A percentile compares a stretch with the other conserved stretches of the same genome.
phyloP scores from a whole-genome alignment of 2,329 filamentous ascomycete species.

The Aspergillus calidoustus region DNA sequence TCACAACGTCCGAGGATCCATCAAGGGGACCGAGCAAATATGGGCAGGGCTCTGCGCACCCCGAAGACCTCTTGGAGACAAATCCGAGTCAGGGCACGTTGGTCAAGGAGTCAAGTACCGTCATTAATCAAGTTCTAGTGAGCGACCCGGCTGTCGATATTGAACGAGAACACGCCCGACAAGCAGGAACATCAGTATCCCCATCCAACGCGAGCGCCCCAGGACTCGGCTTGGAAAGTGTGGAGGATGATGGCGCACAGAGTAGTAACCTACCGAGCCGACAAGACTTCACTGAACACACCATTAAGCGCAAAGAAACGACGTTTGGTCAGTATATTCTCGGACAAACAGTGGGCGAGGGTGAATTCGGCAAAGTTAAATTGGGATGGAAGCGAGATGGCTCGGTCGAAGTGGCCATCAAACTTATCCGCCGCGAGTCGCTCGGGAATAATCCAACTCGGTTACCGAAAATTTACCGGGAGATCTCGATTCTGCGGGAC shows the following conservation, averaged over 20 bases:
- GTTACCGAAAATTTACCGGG: conserved; percentile 94
- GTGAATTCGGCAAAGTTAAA: conserved; percentile 98
- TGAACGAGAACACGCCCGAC: conserved; percentile 71
- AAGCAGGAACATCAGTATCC: conserved; percentile 60
- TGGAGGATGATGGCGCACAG: conserved; percentile 44
- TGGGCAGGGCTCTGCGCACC: conserved; percentile 38
- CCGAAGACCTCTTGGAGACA: conserved; percentile 54
- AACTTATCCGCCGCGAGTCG: conserved; percentile 90
- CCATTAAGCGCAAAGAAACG: conserved; percentile 75
- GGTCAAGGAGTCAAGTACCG: conserved; percentile 76
- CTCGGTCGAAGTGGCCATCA: conserved; percentile 93
- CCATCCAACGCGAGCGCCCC: conserved; percentile 51
- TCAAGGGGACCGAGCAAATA: conserved; percentile 48
- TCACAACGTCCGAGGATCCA: conserved; percentile 52
- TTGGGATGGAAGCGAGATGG: conserved; percentile 97
- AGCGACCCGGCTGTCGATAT: conserved; percentile 76
- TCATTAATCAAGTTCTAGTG: conserved; percentile 76
- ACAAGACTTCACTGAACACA: conserved; percentile 60
- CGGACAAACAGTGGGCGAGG: conserved; percentile 94
- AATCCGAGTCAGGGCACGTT: conserved; percentile 63
- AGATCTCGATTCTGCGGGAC: conserved; percentile 86
- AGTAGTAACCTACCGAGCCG: conserved; percentile 48
- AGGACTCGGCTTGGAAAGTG: conserved; percentile 56
- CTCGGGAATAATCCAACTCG: conserved; percentile 87
- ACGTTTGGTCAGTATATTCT: conserved; percentile 96